phyloP scores from a whole-genome alignment of 2,329 filamentous ascomycete species.

The Pleurostoma richardsiae region DNA sequence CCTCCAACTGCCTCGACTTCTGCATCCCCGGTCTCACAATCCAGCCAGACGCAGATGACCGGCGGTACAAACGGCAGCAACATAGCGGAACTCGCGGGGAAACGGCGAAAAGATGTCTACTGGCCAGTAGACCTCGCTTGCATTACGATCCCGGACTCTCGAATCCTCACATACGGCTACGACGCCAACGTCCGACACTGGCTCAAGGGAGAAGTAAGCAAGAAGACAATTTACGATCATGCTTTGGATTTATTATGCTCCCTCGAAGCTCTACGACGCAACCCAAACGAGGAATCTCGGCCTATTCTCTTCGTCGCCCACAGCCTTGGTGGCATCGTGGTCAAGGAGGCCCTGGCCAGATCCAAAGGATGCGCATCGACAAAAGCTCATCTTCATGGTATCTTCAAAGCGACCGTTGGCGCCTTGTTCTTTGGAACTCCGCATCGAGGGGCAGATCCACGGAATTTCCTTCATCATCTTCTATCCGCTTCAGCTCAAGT shows the following conservation, averaged over 20 bases:
- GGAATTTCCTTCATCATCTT: slow-evolving; percentile 13
- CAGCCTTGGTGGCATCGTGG: slow-evolving; percentile 26
- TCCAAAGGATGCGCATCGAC: slow-evolving; percentile 4
- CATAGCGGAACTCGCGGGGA: background rate
- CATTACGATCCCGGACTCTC: slow-evolving; percentile 11
- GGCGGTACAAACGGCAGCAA: background rate
- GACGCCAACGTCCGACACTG: slow-evolving; percentile 20
- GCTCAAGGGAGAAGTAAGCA: slow-evolving; percentile 12
- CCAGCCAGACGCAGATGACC: background rate
- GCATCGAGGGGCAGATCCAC: slow-evolving; percentile 19
- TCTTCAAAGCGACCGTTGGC: slow-evolving; percentile 16
- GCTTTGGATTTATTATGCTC: slow-evolving; percentile 24
- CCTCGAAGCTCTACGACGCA: slow-evolving; percentile 21
- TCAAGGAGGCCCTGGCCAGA: slow-evolving; percentile 17
- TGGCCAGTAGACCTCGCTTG: slow-evolving; percentile 19
- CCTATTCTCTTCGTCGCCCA: slow-evolving; percentile 24
- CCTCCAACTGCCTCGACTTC: background rate
- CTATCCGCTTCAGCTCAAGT: slow-evolving; percentile 9
- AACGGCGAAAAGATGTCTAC: slow-evolving; percentile 10
- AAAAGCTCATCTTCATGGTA: slow-evolving; percentile 5
- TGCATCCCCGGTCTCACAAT: background rate
- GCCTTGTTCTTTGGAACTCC: slow-evolving; percentile 29
- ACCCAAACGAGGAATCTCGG: slow-evolving; percentile 6
- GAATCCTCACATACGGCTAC: slow-evolving; percentile 22
- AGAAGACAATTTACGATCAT: slow-evolving; percentile 23